phyloP scores from a whole-genome alignment of 768 basidiomycete genomes.

The Hydnum rufescens region DNA sequence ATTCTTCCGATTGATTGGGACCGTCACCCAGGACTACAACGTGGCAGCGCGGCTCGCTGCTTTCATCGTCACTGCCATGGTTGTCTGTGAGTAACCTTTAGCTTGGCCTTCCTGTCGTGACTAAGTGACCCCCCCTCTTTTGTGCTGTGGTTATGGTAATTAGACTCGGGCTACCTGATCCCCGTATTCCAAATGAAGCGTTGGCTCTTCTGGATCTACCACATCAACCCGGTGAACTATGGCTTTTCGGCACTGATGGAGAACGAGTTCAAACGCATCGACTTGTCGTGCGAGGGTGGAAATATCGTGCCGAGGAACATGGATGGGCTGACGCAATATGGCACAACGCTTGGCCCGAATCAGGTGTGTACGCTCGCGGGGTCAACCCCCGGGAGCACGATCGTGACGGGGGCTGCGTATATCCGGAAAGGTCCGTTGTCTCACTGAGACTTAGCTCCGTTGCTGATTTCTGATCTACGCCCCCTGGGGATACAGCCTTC shows the following conservation, averaged over 20 bases:
- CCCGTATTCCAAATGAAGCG: slow-evolving; percentile 51
- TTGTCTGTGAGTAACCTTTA: slow-evolving; percentile 9
- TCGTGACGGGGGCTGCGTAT: slow-evolving; percentile 40
- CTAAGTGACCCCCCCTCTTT: slow-evolving; percentile 30
- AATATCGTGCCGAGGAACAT: slow-evolving; percentile 48
- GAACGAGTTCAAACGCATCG: slow-evolving; percentile 63
- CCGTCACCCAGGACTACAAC: slow-evolving; percentile 34
- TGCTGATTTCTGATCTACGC: background rate
- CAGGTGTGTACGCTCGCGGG: slow-evolving; percentile 9
- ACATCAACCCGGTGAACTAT: slow-evolving; percentile 55
- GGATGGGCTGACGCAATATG: slow-evolving; percentile 35
- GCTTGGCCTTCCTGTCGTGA: slow-evolving; percentile 22
- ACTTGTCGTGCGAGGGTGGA: slow-evolving; percentile 42
- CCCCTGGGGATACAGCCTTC: slow-evolving; percentile 10
- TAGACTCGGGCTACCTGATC: slow-evolving; percentile 49
- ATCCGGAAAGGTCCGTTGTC: slow-evolving; percentile 29
- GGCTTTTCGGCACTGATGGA: slow-evolving; percentile 63
- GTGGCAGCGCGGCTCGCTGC: slow-evolving; percentile 25
- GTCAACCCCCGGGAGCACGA: slow-evolving; percentile 12
- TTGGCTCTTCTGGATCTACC: slow-evolving; percentile 65
- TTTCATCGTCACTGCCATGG: slow-evolving; percentile 7
- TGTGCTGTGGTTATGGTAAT: slow-evolving; percentile 54
- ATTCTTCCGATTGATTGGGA: slow-evolving; percentile 23
- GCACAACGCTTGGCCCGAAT: slow-evolving; percentile 24
- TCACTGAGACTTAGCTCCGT: slow-evolving; percentile 23